phyloP scores from a whole-genome alignment of 305 asterid genomes.

The Euphrasia arctica region DNA sequence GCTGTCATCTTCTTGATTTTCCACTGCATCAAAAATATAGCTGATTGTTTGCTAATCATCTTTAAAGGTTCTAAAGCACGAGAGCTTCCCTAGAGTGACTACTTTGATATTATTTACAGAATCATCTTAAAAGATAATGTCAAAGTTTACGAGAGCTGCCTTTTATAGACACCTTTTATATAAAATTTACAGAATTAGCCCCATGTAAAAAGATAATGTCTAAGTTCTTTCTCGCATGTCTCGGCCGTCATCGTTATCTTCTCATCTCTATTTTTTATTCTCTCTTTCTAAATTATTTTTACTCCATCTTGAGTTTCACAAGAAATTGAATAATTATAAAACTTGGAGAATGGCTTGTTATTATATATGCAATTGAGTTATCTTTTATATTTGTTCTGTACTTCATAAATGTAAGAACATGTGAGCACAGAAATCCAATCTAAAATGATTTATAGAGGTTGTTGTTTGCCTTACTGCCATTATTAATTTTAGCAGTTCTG shows the following conservation, averaged over 20 bases:
- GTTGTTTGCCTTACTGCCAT: conserved; percentile 11
- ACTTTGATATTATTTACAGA: not conserved
- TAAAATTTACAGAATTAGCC: conserved; percentile 5
- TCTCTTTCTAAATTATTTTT: not conserved
- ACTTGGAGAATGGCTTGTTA: not conserved
- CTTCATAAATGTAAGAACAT: not conserved
- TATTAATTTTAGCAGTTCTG: conserved; percentile 19
- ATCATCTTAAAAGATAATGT: too few species aligned
- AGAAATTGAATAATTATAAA: not conserved
- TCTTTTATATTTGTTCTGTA: not conserved
- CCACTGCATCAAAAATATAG: too few species aligned
- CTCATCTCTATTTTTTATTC: conserved; percentile 4
- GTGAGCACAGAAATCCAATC: not conserved
- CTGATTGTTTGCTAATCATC: not conserved
- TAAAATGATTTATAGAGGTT: conserved; percentile 16
- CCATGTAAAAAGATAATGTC: conserved; percentile 1
- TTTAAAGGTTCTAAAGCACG: not conserved
- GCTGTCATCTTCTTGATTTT: too few species aligned
- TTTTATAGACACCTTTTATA: not conserved
- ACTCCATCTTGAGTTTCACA: not conserved
- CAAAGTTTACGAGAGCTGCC: not conserved
- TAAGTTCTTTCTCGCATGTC: not conserved
- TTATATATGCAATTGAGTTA: not conserved
- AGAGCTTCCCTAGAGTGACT: not conserved
- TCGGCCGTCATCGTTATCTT: not conserved